Evolutionary conservation across 73 alveolate genomes (phyloP).

Genomic region (Diophrys sp.): DNA sequence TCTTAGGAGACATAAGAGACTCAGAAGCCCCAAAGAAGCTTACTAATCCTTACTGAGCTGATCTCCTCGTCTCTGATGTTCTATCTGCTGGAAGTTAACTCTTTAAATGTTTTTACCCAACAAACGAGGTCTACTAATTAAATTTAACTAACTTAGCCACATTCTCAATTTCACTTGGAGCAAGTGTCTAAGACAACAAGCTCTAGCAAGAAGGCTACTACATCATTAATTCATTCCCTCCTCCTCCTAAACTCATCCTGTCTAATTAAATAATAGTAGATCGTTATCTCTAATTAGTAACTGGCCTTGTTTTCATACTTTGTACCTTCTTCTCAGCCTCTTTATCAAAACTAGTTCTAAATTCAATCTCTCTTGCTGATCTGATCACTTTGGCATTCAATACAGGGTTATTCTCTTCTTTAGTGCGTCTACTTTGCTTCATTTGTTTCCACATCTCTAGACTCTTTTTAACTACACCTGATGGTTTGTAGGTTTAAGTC

Average conservation of each 20-base stretch:
- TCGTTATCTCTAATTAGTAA: not conserved
- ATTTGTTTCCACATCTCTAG: not conserved
- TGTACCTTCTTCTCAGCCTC: not conserved
- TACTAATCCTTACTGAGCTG: not conserved
- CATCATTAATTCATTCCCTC: not conserved
- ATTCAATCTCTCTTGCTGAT: not conserved
- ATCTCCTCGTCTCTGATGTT: not conserved
- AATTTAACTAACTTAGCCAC: too few species aligned
- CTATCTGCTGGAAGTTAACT: not conserved
- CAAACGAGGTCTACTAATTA: too few species aligned
- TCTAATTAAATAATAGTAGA: not conserved
- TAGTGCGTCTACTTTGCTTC: not conserved
- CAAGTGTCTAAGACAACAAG: not conserved
- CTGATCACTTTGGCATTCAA: not conserved
- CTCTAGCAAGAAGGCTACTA: not conserved
- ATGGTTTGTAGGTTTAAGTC: not conserved
- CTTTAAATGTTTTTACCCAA: too few species aligned
- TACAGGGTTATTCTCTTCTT: not conserved
- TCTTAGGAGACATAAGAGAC: not conserved
- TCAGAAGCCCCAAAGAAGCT: not conserved
- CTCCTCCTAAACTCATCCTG: not conserved
- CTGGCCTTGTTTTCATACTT: not conserved
- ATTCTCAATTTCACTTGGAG: too few species aligned
- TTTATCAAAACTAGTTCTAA: not conserved
- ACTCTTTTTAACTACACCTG: not conserved